These are phyloP conservation scores for Tuber indicum DNA, from an alignment of 495 filamentous ascomycete species.

Conservation along the genomic window DNA sequence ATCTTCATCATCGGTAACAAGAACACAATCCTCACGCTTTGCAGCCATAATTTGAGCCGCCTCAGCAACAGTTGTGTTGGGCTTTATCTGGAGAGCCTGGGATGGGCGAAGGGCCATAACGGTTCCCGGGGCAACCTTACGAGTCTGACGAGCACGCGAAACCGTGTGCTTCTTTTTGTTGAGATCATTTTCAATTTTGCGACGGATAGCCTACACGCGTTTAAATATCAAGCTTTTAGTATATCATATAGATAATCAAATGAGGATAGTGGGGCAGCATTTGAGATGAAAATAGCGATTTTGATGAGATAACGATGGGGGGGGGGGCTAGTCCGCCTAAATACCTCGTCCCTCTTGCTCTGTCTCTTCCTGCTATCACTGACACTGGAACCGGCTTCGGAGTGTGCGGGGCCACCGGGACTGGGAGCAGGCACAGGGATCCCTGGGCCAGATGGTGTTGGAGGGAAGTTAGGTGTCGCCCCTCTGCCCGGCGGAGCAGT, in stretches of 20 bases:
- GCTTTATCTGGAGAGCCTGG: constrained; percentile 96
- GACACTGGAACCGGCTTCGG: constrained; percentile 60
- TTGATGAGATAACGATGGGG: background rate
- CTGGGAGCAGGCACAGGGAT: constrained; percentile 36
- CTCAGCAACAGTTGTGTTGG: constrained; percentile 85
- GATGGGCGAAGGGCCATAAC: constrained; percentile 92
- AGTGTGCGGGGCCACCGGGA: constrained; percentile 24
- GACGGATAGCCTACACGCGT: constrained; percentile 72
- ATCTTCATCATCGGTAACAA: constrained; percentile 97
- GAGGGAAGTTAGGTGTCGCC: constrained; percentile 29
- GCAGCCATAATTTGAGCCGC: constrained; percentile 98
- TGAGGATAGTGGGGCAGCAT: background rate
- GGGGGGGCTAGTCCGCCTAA: constrained; percentile 32
- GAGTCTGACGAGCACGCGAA: constrained; percentile 67
- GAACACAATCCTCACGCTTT: constrained; percentile 97
- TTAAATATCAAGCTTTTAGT: constrained; percentile 8
- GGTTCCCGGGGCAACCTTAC: constrained; percentile 92
- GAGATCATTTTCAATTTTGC: constrained; percentile 94
- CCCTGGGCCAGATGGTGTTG: constrained; percentile 26
- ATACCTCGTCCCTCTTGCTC: constrained; percentile 95
- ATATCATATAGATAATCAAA: constrained; percentile 3
- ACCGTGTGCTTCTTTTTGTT: constrained; percentile 87
- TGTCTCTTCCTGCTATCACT: constrained; percentile 89
- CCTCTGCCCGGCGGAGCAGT: constrained; percentile 25
- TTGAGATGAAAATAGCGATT: background rate